Conservation (phyloP, 371 early-diverging fungal genomes). For the Conidiobolus incongruus region DNA sequence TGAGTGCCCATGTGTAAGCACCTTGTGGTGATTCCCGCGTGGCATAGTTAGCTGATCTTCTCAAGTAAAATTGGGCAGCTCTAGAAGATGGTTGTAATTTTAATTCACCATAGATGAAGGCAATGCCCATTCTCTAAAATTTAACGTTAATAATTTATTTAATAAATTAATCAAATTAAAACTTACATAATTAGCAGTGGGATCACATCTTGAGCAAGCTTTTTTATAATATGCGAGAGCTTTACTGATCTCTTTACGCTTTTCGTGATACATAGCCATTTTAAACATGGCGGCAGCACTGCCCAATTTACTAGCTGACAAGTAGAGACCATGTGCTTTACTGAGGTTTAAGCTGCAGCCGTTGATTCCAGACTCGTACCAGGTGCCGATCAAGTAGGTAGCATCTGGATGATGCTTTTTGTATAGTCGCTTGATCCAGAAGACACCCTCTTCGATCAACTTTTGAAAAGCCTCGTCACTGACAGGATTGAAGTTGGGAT, state of each 20-base stretch:
- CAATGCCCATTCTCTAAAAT: slow-evolving; percentile 25
- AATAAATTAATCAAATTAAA: not conserved
- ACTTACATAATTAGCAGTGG: slow-evolving; percentile 35
- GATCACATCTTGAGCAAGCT: slow-evolving; percentile 42
- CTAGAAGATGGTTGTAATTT: slow-evolving; percentile 23
- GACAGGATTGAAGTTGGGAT: no score
- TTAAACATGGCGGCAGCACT: slow-evolving; percentile 13
- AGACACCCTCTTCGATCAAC: slow-evolving; percentile 45
- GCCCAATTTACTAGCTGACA: slow-evolving; percentile 13
- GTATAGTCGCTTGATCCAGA: slow-evolving; percentile 42
- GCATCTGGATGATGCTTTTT: slow-evolving; percentile 41
- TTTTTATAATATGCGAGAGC: slow-evolving; percentile 45
- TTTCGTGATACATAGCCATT: slow-evolving; percentile 21
- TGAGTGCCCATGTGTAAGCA: slow-evolving; percentile 35
- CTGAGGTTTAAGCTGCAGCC: slow-evolving; percentile 20
- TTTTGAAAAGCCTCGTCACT: no score
- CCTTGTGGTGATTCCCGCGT: slow-evolving; percentile 33
- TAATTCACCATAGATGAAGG: slow-evolving; percentile 32
- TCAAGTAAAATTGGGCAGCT: slow-evolving; percentile 45
- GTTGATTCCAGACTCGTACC: slow-evolving; percentile 35
- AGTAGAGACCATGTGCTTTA: slow-evolving; percentile 18
- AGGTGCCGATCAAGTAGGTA: slow-evolving; percentile 31
- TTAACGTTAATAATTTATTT: slow-evolving; percentile 4
- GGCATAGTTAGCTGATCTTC: slow-evolving; percentile 35
- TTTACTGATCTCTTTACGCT: slow-evolving; percentile 26